These are phyloP conservation scores for Candida sanyiensis DNA, from an alignment of 805 yeast species.

Conservation along the genomic window DNA sequence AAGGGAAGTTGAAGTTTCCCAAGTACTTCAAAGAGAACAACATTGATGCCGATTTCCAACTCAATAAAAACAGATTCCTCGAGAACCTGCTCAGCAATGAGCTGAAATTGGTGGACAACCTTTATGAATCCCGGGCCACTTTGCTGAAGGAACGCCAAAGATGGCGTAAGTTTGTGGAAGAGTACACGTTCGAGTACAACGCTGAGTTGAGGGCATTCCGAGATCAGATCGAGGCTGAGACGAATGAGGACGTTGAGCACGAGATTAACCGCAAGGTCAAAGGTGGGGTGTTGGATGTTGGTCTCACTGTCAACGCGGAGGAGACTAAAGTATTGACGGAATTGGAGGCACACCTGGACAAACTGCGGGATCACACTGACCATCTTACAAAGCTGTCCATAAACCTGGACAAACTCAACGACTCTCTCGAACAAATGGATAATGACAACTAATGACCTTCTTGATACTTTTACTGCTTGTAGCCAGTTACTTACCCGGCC, in stretches of 20 bases:
- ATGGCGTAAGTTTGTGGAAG: slow-evolving; percentile 9
- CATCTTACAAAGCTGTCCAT: slow-evolving; percentile 11
- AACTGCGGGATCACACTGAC: slow-evolving; percentile 12
- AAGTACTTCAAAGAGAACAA: slow-evolving; percentile 12
- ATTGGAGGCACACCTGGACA: slow-evolving; percentile 13
- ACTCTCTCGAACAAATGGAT: too few species aligned
- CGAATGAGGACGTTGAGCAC: too few species aligned
- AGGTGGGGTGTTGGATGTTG: slow-evolving; percentile 4
- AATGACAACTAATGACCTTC: too few species aligned
- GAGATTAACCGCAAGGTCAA: too few species aligned
- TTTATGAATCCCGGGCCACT: slow-evolving; percentile 11
- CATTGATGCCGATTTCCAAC: slow-evolving; percentile 19
- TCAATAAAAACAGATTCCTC: slow-evolving; percentile 15
- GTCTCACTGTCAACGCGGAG: neutral
- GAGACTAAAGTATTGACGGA: slow-evolving; percentile 12
- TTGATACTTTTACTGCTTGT: slow-evolving; percentile 1
- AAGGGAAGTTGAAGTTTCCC: slow-evolving; percentile 15
- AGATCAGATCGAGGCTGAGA: too few species aligned
- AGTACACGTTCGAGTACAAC: slow-evolving; percentile 13
- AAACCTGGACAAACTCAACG: slow-evolving; percentile 11
- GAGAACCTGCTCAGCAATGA: slow-evolving; percentile 18
- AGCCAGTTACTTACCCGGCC: neutral
- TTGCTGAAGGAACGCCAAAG: slow-evolving; percentile 13
- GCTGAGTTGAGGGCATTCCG: neutral
- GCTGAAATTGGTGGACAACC: slow-evolving; percentile 11